Evolutionary conservation across 805 yeast species (phyloP), one percentile per base, ranked within the genome.

Genomic region (Suhomyces pyralidae): DNA sequence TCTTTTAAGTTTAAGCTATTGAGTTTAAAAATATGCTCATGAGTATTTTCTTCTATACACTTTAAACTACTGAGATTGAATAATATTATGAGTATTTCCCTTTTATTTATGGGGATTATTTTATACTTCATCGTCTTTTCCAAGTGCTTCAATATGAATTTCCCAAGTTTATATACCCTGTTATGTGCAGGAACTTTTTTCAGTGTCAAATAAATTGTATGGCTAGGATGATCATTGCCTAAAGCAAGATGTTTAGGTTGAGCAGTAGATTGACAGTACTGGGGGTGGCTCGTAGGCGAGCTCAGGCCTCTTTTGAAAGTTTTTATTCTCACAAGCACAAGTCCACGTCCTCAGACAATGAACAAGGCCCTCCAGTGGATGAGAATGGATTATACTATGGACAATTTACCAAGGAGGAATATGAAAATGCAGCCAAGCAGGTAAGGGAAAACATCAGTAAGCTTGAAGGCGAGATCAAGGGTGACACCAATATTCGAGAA

Each of bases 391-490:
- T 69, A 40, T 63, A 66, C 56, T 70, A 61, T 55, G 75, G 74
- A 1, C 58, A 66, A 46, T 74, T 71, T 58, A 68, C 76, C 25
- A 58, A 68, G 45, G 64, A 69, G 50, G 79, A 75, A 51, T 75
- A 73, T 53, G 70, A 73, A 12, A 61, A 66, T 40, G 80, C 80
- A 3, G 63, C 71, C n/a, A 57, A 64, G 20, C 60, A 62, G 34
- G 62, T 75, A 9, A 63, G 66, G 38, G 52, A 64, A 10, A 77
- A 73, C 55, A 63, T 73, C 38, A 51, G 43, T 25, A 59, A 65
- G 19, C 60, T 76, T 20, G 78, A 70, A 52, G 54, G 55, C 10
- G 66, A 66, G 12, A 75, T 76, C 52, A 75, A 73, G 54, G 79
- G 79, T 9, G 65, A 62, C 15, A 59, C 55, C 15, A 63, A 74